Conservation (phyloP, 2,329 filamentous ascomycete species). For the Penicillium sp. region DNA sequence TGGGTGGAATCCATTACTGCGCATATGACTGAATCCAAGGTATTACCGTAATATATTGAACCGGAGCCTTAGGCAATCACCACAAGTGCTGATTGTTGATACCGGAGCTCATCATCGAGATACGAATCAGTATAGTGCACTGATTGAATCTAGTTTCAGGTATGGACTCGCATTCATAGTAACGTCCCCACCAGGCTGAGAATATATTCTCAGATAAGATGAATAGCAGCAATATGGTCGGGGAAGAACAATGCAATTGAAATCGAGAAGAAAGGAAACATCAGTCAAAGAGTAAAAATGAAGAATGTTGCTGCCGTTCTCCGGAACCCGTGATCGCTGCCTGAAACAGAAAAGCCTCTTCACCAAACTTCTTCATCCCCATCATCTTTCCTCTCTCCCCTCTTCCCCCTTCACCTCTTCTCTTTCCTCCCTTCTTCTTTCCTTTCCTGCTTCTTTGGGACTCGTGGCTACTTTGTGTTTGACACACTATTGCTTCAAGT, state of each 20-base stretch:
- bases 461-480: constrained; percentile 41
- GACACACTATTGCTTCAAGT: constrained; percentile 43
- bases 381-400: constrained; percentile 19
- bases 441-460: constrained; percentile 26
- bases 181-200: constrained; percentile 19
- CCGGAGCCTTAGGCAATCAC: background rate
- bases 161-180: constrained; percentile 22
- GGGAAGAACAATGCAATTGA: background rate
- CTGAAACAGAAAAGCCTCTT: constrained; percentile 27
- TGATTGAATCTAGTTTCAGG: constrained; percentile 18
- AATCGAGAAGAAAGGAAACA: background rate
- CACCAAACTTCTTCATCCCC: constrained; percentile 19
- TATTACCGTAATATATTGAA: background rate
- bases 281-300: background rate
- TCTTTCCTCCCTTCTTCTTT: constrained; percentile 20
- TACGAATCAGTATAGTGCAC: constrained; percentile 16
- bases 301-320: constrained; percentile 18
- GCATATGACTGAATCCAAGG: background rate
- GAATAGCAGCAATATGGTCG: background rate
- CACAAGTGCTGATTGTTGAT: constrained; percentile 8
- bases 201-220: constrained; percentile 5
- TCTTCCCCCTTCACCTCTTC: constrained; percentile 13
- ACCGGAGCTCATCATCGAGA: constrained; percentile 18
- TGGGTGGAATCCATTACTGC: constrained; percentile 17
- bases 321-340: constrained; percentile 26